These are phyloP conservation scores for Candida chilensis DNA, from an alignment of 805 yeast genomes.

Conservation along the genomic window DNA sequence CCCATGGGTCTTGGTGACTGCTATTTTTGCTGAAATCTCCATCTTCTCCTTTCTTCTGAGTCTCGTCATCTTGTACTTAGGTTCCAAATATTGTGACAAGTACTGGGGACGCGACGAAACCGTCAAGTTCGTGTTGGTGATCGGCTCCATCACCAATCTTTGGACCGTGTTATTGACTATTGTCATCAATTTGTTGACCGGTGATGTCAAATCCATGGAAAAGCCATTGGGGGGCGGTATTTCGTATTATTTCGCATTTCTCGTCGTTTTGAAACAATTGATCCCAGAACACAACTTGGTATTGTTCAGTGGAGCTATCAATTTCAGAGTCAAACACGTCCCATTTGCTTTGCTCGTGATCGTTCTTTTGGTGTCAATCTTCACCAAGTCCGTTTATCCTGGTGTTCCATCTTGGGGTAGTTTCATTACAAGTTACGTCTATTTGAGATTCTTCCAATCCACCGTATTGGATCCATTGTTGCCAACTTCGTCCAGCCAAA, in stretches of 20 bases:
- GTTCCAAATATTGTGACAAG: slow-evolving; percentile 37
- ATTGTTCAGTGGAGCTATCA: slow-evolving; percentile 32
- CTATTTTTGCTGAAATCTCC: slow-evolving; percentile 57
- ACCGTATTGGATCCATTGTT: slow-evolving; percentile 45
- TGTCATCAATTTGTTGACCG: slow-evolving; percentile 20
- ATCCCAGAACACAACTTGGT: slow-evolving; percentile 49
- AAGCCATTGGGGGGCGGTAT: slow-evolving; percentile 44
- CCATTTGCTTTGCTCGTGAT: slow-evolving; percentile 37
- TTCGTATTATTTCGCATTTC: slow-evolving; percentile 41
- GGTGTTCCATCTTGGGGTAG: slow-evolving; percentile 45
- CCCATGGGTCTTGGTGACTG: slow-evolving; percentile 58
- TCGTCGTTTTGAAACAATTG: slow-evolving; percentile 48
- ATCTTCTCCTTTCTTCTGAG: slow-evolving; percentile 34
- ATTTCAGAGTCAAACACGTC: slow-evolving; percentile 50
- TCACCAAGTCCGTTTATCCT: slow-evolving; percentile 31
- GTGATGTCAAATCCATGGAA: slow-evolving; percentile 25
- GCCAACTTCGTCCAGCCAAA: slow-evolving; percentile 26
- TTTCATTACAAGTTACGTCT: slow-evolving; percentile 65
- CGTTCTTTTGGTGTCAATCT: slow-evolving; percentile 13
- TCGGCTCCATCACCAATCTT: slow-evolving; percentile 49
- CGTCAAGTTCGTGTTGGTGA: slow-evolving; percentile 37
- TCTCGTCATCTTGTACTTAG: slow-evolving; percentile 20
- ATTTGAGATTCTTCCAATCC: slow-evolving; percentile 69
- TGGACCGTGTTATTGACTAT: slow-evolving; percentile 34
- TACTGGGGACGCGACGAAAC: slow-evolving; percentile 46